A percentile compares a stretch with the other conserved stretches of the same genome.
phyloP scores from a whole-genome alignment of 768 basidiomycete genomes.

The Russula sp. region DNA sequence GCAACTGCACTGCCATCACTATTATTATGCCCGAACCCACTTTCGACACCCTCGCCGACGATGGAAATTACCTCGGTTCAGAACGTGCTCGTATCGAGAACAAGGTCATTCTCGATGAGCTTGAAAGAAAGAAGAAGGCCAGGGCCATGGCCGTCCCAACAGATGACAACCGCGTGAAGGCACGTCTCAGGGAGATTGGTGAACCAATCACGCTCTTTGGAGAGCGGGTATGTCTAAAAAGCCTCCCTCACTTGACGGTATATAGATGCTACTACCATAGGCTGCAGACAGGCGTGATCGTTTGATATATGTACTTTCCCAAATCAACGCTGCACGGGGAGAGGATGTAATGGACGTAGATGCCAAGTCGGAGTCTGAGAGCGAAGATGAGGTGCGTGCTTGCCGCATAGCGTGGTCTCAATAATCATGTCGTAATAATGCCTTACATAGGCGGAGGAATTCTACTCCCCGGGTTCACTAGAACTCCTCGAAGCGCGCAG shows the following conservation, averaged over 20 bases:
- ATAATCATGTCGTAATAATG: not conserved
- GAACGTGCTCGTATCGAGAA: constrained; percentile 75
- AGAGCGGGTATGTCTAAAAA: constrained; percentile 70
- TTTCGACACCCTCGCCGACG: constrained; percentile 67
- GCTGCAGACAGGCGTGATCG: constrained; percentile 94
- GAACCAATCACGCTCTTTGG: constrained; percentile 98
- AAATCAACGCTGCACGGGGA: constrained; percentile 85
- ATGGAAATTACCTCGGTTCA: constrained; percentile 66
- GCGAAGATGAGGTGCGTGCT: constrained; percentile 62
- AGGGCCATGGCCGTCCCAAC: constrained; percentile 93
- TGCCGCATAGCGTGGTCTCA: not conserved
- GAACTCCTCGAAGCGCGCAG: constrained; percentile 82
- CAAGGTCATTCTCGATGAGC: constrained; percentile 83
- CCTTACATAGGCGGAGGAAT: constrained; percentile 72
- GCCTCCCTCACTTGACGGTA: constrained; percentile 5
- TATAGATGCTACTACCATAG: constrained; percentile 36
- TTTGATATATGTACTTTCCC: constrained; percentile 87
- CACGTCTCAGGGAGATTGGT: constrained; percentile 83
- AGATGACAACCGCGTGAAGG: constrained; percentile 89
- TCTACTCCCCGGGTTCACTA: constrained; percentile 87
- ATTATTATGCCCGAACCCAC: constrained; percentile 73
- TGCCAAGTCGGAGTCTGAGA: constrained; percentile 58
- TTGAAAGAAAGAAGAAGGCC: constrained; percentile 97
- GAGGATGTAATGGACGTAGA: constrained; percentile 73
- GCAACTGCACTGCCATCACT: constrained; percentile 10